A percentile compares a stretch with the other conserved stretches of the same genome.
Evolutionary conservation across 2,329 filamentous ascomycete genomes (phyloP).

Genomic region (Calonectria ilicicola): DNA sequence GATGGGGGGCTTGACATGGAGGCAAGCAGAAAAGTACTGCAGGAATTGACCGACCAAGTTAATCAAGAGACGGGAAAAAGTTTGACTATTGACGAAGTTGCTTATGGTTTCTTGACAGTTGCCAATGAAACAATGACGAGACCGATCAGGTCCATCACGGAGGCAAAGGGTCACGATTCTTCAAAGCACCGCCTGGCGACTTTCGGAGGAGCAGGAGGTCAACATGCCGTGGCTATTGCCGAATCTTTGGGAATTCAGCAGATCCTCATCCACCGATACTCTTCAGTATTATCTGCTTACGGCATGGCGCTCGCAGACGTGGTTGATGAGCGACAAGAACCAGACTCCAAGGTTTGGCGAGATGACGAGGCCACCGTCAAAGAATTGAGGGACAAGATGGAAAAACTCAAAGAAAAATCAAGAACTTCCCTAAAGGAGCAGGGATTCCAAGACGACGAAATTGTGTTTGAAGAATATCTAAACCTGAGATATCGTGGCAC

Average conservation of each 20-base stretch:
- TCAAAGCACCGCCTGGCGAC: slow-evolving; percentile 91
- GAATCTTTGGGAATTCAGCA: slow-evolving; percentile 86
- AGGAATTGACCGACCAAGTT: slow-evolving; percentile 81
- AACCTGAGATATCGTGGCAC: slow-evolving; percentile 95
- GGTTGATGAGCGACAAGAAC: slow-evolving; percentile 90
- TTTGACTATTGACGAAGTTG: slow-evolving; percentile 86
- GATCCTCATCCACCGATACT: slow-evolving; percentile 88
- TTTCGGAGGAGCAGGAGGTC: slow-evolving; percentile 91
- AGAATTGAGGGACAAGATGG: slow-evolving; percentile 79
- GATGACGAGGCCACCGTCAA: slow-evolving; percentile 68
- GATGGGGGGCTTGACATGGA: slow-evolving; percentile 82
- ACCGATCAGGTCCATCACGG: slow-evolving; percentile 89
- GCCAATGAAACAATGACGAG: slow-evolving; percentile 93
- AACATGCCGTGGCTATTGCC: slow-evolving; percentile 92
- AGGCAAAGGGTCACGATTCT: slow-evolving; percentile 92
- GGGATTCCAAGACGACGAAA: slow-evolving; percentile 80
- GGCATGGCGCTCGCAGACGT: slow-evolving; percentile 95
- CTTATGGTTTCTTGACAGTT: slow-evolving; percentile 89
- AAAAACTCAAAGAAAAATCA: slow-evolving; percentile 83
- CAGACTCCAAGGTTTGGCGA: slow-evolving; percentile 73
- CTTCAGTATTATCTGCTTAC: slow-evolving; percentile 89
- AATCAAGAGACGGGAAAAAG: slow-evolving; percentile 78
- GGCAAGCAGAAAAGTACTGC: slow-evolving; percentile 80
- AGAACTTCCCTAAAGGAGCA: slow-evolving; percentile 76
- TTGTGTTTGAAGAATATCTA: slow-evolving; percentile 90